phyloP scores from a whole-genome alignment of 495 filamentous ascomycete species.

The Xylaria curta region DNA sequence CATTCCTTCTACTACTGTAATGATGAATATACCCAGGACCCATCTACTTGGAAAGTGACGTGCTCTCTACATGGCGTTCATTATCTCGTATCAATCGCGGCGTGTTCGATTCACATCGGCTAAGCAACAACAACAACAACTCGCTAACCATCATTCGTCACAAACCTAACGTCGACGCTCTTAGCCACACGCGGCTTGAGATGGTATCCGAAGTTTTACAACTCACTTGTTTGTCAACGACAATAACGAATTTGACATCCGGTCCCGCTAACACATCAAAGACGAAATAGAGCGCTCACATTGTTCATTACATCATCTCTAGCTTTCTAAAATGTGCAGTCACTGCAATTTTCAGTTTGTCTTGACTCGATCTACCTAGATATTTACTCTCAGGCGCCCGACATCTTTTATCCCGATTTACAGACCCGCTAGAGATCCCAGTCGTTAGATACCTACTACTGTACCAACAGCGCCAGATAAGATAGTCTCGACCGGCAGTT shows the following conservation, averaged over 20 bases:
- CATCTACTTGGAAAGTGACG: background rate
- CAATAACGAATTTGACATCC: background rate
- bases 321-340: background rate
- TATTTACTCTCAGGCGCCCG: background rate
- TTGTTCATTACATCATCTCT: background rate
- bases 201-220: background rate
- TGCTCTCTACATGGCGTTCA: background rate
- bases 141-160: background rate
- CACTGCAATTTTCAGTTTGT: background rate
- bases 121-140: too few species aligned
- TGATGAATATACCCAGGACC: conserved; percentile 9
- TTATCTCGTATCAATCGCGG: background rate
- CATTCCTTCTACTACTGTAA: background rate
- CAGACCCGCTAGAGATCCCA: background rate
- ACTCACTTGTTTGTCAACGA: background rate
- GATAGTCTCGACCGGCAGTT: background rate
- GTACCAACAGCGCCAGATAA: background rate
- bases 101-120: background rate
- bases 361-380: background rate
- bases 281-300: background rate
- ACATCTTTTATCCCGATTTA: background rate
- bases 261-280: background rate
- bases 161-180: background rate
- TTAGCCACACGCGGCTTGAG: background rate
- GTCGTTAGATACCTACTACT: background rate